Evolutionary conservation across 2,329 filamentous ascomycete species (phyloP).

Genomic region (Cryoendolithus antarcticus): DNA sequence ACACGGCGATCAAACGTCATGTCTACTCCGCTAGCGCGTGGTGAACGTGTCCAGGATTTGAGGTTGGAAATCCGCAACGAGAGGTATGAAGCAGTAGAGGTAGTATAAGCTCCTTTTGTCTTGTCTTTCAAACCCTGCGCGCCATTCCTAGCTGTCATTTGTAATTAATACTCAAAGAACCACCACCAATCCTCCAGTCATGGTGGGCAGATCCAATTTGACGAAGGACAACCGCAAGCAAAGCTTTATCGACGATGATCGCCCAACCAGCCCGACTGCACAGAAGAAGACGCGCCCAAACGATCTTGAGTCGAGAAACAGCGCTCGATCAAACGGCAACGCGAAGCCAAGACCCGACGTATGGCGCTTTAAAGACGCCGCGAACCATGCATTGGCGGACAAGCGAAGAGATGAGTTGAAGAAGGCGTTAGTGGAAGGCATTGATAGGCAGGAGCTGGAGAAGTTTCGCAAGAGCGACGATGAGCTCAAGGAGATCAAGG

Average conservation of each 20-base stretch:
- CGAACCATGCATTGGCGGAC: slow-evolving; percentile 34
- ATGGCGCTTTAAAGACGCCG: slow-evolving; percentile 36
- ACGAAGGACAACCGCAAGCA: slow-evolving; percentile 1
- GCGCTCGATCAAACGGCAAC: slow-evolving; percentile 2
- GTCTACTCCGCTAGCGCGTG: too few relatives aligned
- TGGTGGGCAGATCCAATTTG: slow-evolving; percentile 20
- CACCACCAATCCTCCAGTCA: too few relatives aligned
- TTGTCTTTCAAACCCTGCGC: too few relatives aligned
- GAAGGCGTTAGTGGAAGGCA: slow-evolving; percentile 33
- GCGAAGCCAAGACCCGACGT: slow-evolving; percentile 17
- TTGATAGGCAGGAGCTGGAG: slow-evolving; percentile 37
- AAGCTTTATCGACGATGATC: not conserved
- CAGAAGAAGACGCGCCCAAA: not conserved
- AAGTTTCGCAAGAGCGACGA: slow-evolving; percentile 38
- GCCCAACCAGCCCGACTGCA: slow-evolving; percentile 1
- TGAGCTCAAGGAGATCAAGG: slow-evolving; percentile 41
- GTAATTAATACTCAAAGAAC: too few relatives aligned
- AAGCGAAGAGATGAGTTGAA: slow-evolving; percentile 37
- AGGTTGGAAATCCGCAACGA: too few relatives aligned
- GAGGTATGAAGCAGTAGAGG: too few relatives aligned
- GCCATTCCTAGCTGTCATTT: too few relatives aligned
- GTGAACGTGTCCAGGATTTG: too few relatives aligned
- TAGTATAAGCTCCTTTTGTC: too few relatives aligned
- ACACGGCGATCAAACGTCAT: too few relatives aligned
- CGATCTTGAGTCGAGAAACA: slow-evolving; percentile 3